Base-by-base conservation (phyloP, 495 filamentous ascomycete genomes). In the Symbiotaphrina buchneri region DNA sequence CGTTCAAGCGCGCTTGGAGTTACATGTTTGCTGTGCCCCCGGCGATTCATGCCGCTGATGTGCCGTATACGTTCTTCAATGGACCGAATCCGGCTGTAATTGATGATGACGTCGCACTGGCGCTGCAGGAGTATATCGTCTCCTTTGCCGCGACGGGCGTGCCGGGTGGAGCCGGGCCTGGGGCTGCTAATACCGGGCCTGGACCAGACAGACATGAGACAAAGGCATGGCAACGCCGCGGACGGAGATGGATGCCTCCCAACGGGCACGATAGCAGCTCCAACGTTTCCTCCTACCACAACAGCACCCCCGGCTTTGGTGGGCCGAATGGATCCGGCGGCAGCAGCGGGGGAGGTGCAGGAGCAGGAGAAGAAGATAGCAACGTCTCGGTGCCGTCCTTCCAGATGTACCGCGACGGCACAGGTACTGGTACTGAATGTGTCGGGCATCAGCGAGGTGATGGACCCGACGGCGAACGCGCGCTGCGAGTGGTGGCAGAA, bases 1-100 rank as follows among this genome's bases (percentile, higher is more conserved):
- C 65, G 10, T 74, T 65, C 41, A 19, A 47, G 16, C 37, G 48
- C 11, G 49, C 53, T 14, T 74, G 55, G 49, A 59, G 63, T 22
- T 74, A 72, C 38, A 61, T 74, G 45, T 74, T 65, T 44, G 66
- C 58, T n/a, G 59, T 68, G 1, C 59, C 61, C 0, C 55, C 60
- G 14, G 62, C 65, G 10, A 56, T 45, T n/a, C 69, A 74, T 48
- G 61, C 56, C 25, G 43, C 52, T 13, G 71, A 77, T 29, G 32
- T 69, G 8, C 27, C 51, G n/a, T 73, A 64, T 33, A 64, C 55
- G 1, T 66, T 62, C 37, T 66, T 55, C 44, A 60, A 63, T 28
- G 66, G 61, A 15, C 52, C 54, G 5, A 47, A 45, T 27, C 36
- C 39, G 16, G 19, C 26, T 7, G 53, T 65, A 0, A 39, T 48